Conservation (phyloP, 2,329 filamentous ascomycete species). For the Sporothrix euskadiensis region DNA sequence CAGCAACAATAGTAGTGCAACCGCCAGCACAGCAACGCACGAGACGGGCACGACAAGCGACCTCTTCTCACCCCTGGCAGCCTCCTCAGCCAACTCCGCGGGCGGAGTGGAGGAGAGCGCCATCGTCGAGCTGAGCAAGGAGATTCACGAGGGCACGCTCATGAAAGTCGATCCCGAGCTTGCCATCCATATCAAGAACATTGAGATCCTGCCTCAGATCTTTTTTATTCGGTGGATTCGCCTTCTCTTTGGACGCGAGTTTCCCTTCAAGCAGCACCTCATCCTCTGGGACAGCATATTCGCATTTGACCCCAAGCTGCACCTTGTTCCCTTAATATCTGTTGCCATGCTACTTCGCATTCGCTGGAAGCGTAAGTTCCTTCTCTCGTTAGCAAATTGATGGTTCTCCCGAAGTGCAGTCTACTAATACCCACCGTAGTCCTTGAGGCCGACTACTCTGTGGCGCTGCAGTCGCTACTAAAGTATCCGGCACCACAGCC, state of each 20-base stretch:
- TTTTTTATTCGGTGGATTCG: slow-evolving; percentile 96
- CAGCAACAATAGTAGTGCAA: slow-evolving; percentile 36
- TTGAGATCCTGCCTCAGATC: slow-evolving; percentile 93
- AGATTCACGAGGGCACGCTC: slow-evolving; percentile 82
- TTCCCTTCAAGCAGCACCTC: slow-evolving; percentile 81
- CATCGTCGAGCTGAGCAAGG: slow-evolving; percentile 82
- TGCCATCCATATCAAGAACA: slow-evolving; percentile 68
- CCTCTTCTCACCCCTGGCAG: not conserved
- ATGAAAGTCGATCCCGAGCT: slow-evolving; percentile 53
- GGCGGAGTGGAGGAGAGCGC: slow-evolving; percentile 51
- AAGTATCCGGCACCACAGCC: slow-evolving; percentile 72
- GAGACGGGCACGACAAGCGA: slow-evolving; percentile 5
- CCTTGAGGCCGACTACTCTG: slow-evolving; percentile 82
- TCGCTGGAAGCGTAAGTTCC: slow-evolving; percentile 75
- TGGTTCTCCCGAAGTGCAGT: too few relatives aligned
- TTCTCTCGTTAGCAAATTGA: too few relatives aligned
- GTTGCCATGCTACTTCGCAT: slow-evolving; percentile 91
- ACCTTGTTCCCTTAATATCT: slow-evolving; percentile 86
- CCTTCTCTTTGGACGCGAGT: slow-evolving; percentile 89
- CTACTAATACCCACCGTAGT: slow-evolving; percentile 51
- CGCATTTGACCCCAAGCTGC: slow-evolving; percentile 75
- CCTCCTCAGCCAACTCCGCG: not conserved
- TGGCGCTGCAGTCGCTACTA: slow-evolving; percentile 76
- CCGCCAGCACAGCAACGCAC: not conserved
- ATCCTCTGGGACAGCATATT: slow-evolving; percentile 90